Evolutionary conservation across 225 moss, liverwort and hornwort species (phyloP).

Genomic region (Pleurozium schreberi): DNA sequence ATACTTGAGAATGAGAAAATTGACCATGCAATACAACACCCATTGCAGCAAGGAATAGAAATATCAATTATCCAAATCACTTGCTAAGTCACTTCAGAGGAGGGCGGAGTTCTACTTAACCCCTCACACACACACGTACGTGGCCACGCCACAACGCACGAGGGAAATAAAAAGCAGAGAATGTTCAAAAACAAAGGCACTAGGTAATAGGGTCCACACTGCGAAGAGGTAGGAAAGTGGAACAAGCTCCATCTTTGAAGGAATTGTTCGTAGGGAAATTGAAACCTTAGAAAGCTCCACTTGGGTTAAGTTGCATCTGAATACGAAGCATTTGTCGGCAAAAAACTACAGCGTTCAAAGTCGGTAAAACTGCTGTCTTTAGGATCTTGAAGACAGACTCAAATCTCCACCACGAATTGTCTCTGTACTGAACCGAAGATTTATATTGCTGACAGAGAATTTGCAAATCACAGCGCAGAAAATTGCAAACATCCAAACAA

Average conservation of each 20-base stretch:
- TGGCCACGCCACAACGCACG: background rate
- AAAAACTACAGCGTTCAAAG: background rate
- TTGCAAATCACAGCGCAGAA: background rate
- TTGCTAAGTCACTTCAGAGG: background rate
- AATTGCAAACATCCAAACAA: background rate
- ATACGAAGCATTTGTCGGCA: background rate
- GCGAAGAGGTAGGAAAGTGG: background rate
- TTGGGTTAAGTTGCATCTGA: background rate
- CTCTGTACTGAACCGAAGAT: background rate
- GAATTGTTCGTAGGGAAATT: background rate
- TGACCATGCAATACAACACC: background rate
- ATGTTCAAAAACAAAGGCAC: background rate
- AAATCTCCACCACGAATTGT: background rate
- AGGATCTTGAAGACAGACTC: background rate
- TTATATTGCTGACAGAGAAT: background rate
- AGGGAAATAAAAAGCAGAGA: background rate
- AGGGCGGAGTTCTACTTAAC: background rate
- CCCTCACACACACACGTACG: background rate
- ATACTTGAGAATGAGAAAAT: background rate
- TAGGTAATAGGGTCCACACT: background rate
- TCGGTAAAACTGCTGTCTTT: background rate
- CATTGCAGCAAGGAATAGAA: background rate
- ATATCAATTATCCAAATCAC: background rate
- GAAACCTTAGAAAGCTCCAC: background rate
- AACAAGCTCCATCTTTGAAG: background rate